Evolutionary conservation across 202 grass and related monocot genomes (phyloP), one percentile per base, ranked within the genome.

Genomic region (Thinopyrum obtusiflorum): DNA sequence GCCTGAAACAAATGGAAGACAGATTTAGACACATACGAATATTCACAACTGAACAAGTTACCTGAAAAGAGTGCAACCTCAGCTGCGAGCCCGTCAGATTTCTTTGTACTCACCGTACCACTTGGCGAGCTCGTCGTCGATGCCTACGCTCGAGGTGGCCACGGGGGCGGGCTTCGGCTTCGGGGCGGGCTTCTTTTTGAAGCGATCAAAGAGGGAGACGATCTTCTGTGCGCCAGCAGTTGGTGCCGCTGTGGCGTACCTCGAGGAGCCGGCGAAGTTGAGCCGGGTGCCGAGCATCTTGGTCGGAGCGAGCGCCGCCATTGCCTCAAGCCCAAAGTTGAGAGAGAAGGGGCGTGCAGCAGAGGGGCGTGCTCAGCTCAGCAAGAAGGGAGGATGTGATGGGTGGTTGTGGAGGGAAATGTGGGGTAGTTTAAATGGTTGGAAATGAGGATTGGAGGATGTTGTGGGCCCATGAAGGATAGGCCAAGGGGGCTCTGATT

Each of bases 41-140:
- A 8, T 47, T 59, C 49, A 59, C 28, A 76, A 57, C 73, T 21
- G 55, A 59, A 59, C 55, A 33, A 59, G 31, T 59, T 31, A 33
- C 21, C 65, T 37, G 4, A 27, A 35, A 81, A 14, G n/a, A 35
- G 29, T 15, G 11, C 5, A 66, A 47, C 49, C 25, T 60, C 46
- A 13, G 64, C n/a, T 28, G 42, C 7, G 40, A 49, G 21, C 68
- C n/a, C 26, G 9, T 11, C 13, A 62, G 65, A 5, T 67, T 69
- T 20, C 10, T 6, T 14, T 26, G 36, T 79, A 92, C 90, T 92
- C 86, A 95, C 93, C 93, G 1, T 95, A 95, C 93, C 93, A 92
- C 93, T 99, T 99, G 85, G 97, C 92, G 83, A 99, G 90, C 85
- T 99, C 97, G 12, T 97, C 97, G 40, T 65, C 57, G 46, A 83